Evolutionary conservation across 2,329 filamentous ascomycete genomes (phyloP).

Genomic region (Spiromastix sp.): DNA sequence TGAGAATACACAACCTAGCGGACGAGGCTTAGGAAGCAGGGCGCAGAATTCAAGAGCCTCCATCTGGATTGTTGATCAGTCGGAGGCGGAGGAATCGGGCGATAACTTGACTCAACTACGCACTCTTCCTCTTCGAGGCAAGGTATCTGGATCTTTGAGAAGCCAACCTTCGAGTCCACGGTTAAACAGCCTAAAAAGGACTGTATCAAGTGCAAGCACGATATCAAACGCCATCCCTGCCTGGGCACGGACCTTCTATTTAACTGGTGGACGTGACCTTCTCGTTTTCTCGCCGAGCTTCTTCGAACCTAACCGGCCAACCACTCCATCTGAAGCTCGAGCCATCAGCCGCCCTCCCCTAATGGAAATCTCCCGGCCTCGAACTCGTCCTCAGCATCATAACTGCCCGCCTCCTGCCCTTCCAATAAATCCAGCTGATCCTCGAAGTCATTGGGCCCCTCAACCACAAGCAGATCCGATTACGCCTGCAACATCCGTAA

Average conservation of each 20-base stretch:
- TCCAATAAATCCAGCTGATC: constrained; percentile 27
- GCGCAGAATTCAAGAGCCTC: constrained; percentile 17
- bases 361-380: constrained; percentile 21
- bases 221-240: constrained; percentile 34
- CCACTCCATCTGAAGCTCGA: constrained; percentile 26
- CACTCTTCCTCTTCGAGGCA: constrained; percentile 16
- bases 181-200: constrained; percentile 26
- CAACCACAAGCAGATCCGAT: constrained; percentile 17
- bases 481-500: constrained; percentile 18
- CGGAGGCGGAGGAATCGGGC: constrained; percentile 23
- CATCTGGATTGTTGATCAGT: constrained; percentile 25
- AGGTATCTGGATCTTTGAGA: constrained; percentile 23
- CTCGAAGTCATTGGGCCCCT: constrained; percentile 33
- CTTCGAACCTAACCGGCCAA: constrained; percentile 22
- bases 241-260: constrained; percentile 57
- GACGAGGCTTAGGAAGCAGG: constrained; percentile 3
- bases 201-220: constrained; percentile 36
- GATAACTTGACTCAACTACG: constrained; percentile 29
- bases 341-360: constrained; percentile 22
- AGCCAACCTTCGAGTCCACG: constrained; percentile 35
- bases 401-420: constrained; percentile 15
- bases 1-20: constrained; percentile 8
- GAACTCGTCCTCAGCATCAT: constrained; percentile 12
- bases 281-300: constrained; percentile 19
- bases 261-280: constrained; percentile 50